A percentile compares a stretch with the other conserved stretches of the same genome.
These are phyloP conservation scores for Ilyonectria sp. DNA, from an alignment of 2,329 filamentous ascomycete genomes.

Conservation along the genomic window DNA sequence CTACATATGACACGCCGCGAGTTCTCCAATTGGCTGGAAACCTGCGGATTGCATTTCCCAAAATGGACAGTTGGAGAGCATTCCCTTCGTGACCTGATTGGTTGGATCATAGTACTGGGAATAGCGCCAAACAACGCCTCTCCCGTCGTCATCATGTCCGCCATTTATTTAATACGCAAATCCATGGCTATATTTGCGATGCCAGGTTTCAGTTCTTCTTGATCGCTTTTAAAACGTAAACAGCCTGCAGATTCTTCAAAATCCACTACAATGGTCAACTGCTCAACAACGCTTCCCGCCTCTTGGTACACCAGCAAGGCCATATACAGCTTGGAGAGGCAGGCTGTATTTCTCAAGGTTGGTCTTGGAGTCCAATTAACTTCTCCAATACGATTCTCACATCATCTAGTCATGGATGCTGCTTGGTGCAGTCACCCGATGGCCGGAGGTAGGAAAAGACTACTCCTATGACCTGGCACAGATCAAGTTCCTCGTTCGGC, in stretches of 20 bases:
- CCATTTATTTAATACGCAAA: not conserved
- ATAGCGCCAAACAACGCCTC: not conserved
- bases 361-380: not conserved
- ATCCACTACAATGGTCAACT: slow-evolving; percentile 8
- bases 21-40: too few species aligned
- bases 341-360: slow-evolving; percentile 35
- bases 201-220: too few species aligned
- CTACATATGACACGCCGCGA: too few species aligned
- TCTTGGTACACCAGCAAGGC: slow-evolving; percentile 39
- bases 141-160: too few species aligned
- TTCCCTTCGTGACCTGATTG: too few species aligned
- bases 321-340: slow-evolving; percentile 30
- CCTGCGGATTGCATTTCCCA: too few species aligned
- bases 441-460: slow-evolving; percentile 27
- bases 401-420: slow-evolving; percentile 31
- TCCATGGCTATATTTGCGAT: too few species aligned
- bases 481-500: slow-evolving; percentile 30
- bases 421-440: slow-evolving; percentile 29
- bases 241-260: not conserved
- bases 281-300: slow-evolving; percentile 35
- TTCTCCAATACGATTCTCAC: not conserved
- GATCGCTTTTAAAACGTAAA: not conserved
- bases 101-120: not conserved
- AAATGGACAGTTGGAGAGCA: too few species aligned
- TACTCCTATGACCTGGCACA: slow-evolving; percentile 32